Base-by-base conservation (phyloP, 768 basidiomycete species). In the Inosperma sp. region DNA sequence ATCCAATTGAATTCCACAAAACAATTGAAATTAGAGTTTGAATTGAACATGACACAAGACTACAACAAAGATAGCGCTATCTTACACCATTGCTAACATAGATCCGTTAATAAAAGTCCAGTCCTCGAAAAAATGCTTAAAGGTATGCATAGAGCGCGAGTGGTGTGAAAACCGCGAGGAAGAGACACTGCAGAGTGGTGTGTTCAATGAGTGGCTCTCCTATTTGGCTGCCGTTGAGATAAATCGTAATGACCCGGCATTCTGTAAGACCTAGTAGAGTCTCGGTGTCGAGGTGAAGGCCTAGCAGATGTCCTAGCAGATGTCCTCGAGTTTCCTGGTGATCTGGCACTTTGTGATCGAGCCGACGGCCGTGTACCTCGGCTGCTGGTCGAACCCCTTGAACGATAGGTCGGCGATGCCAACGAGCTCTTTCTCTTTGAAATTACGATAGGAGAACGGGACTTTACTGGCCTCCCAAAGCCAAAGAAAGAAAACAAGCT, bases 401-500 rank as follows among this genome's bases (percentile, higher is more conserved):
- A 35, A 22, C 30, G 47, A 34, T 37, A 30, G 13, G 36, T 23
- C 29, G 19, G 45, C 25, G 43, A 49, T 26, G 44, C 43, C 37
- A 17, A 33, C 12, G 51, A 19, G 22, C 30, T 45, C 33, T 39
- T 48, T 49, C 27, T 41, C 34, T 44, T 58, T 43, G 34, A 40
- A 33, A 29, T 36, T 14, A 37, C 19, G 16, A 27, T 19, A 48
- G 46, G 16, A 0, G 46, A 35, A 1, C 29, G 33, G 8, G 46
- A 37, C 31, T 49, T 53, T 21, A 25, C 49, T 39, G 33, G 36
- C 33, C 37, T 56, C 14, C 55, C 49, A 37, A 60, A 48, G 26
- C 58, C 48, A 14, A 69, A 53, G 48, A 67, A 53, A 4, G 64
- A 62, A 33, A 67, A 55, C 7, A 63, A 14, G 30, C 59, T 55